Base-by-base conservation (phyloP, 768 basidiomycete species). In the Crepidotus variabilis region DNA sequence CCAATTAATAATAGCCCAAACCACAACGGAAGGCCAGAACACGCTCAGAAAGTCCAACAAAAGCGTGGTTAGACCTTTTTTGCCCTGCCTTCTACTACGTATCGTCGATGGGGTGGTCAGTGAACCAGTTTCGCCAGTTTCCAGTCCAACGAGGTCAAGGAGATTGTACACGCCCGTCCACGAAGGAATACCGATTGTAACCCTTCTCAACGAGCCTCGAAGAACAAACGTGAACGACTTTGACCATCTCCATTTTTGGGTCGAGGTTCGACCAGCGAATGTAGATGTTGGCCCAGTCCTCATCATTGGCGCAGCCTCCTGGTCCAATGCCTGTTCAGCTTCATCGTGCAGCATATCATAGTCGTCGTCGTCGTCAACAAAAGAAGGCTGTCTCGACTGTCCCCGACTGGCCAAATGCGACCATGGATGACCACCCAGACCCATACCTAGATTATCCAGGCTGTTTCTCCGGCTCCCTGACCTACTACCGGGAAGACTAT, bases 201-300 rank as follows among this genome's bases (percentile, higher is more conserved):
- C 63, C n/a, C 82, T 78, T 57, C 85, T 75, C 16, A 82, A 72
- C 24, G 82, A 75, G 0, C 84, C 84, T 23, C 73, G 65, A 53
- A 86, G 74, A 21, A 76, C 74, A 63, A 88, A 87, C 16, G 79
- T 74, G 75, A 79, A 81, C 18, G 78, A 75, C 74, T 77, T 81
- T 39, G 70, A 67, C 66, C 72, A 69, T 24, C 43, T 50, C 47
- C 61, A 55, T 47, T 65, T 63, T 54, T 59, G 58, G 23, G 43
- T 23, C 14, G 47, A n/a, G 20, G 46, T 47, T 10, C 54, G 24
- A 34, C 56, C 49, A 22, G 65, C 58, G 47, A 66, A 70, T 20
- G 63, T 59, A 8, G 21, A 28, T n/a, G 6, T 21, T 43, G 28
- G 8, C 28, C 20, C 36, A 18, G 39, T 14, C 14, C 20, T 23